Conservation (phyloP, 2,329 filamentous ascomycete species). For the Trichothecium roseum region DNA sequence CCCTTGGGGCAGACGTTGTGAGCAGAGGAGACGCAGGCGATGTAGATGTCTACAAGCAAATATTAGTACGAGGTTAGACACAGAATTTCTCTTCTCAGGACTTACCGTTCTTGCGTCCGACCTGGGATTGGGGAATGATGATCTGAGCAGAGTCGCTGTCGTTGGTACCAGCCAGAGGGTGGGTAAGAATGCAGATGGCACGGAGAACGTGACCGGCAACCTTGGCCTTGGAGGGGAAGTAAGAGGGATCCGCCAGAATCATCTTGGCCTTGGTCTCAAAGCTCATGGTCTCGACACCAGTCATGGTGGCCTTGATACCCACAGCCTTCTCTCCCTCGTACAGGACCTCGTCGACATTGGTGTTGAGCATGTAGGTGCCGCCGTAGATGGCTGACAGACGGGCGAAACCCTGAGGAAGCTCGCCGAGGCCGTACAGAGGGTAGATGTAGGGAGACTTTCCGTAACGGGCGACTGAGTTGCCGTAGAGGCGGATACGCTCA, state of each 20-base stretch:
- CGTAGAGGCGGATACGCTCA: conserved; percentile 88
- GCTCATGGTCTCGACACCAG: conserved; percentile 80
- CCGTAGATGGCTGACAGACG: conserved; percentile 97
- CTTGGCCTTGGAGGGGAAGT: conserved; percentile 85
- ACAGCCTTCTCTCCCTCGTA: conserved; percentile 80
- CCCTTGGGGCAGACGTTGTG: conserved; percentile 99
- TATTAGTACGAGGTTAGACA: conserved; percentile 5
- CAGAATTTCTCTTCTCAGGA: conserved; percentile 1
- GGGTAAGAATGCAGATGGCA: conserved; percentile 95
- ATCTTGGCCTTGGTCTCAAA: conserved; percentile 95
- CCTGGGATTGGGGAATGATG: conserved; percentile 96
- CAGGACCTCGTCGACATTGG: conserved; percentile 77
- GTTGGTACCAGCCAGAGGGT: conserved; percentile 83
- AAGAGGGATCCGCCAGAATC: conserved; percentile 91
- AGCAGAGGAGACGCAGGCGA: conserved; percentile 87
- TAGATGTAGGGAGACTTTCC: conserved; percentile 99
- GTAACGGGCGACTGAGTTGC: conserved; percentile 94
- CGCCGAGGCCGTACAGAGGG: conserved; percentile 91
- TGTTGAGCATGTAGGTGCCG: conserved; percentile 99
- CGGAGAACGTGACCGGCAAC: conserved; percentile 85
- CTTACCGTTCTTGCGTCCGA: conserved; percentile 90
- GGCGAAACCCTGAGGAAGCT: conserved; percentile 95
- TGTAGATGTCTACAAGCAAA: conserved; percentile 72
- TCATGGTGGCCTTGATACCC: conserved; percentile 97
- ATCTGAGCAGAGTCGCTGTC: conserved; percentile 85